phyloP scores from a whole-genome alignment of 2,329 filamentous ascomycete species.

The Exserohilum turcica region DNA sequence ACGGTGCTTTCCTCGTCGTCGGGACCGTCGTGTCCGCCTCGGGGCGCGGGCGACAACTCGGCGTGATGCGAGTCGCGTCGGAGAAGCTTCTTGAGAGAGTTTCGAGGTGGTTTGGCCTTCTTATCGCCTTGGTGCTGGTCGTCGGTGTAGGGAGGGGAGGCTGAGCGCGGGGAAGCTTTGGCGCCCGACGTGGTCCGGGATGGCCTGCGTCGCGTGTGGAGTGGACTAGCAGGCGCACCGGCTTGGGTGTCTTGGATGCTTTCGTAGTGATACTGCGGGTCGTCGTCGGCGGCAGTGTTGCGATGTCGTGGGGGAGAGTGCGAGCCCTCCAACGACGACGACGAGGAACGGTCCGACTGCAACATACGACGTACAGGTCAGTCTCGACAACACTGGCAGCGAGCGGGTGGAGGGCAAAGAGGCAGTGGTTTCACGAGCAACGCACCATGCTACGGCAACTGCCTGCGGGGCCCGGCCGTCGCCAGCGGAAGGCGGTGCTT shows the following conservation, averaged over 20 bases:
- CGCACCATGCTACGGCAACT: slow-evolving; percentile 48
- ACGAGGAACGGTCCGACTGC: slow-evolving; percentile 39
- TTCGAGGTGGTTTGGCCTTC: slow-evolving; percentile 26
- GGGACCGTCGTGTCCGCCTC: slow-evolving; percentile 19
- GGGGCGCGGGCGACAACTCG: slow-evolving; percentile 17
- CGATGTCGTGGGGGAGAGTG: slow-evolving; percentile 26
- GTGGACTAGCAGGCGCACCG: slow-evolving; percentile 12
- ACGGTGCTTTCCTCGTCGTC: slow-evolving; percentile 26
- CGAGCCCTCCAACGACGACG: slow-evolving; percentile 29
- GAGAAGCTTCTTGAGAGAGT: slow-evolving; percentile 27
- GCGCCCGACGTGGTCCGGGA: slow-evolving; percentile 28
- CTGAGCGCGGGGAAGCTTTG: slow-evolving; percentile 25
- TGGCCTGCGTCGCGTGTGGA: slow-evolving; percentile 32
- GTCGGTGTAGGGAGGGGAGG: slow-evolving; percentile 28
- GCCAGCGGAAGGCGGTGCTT: slow-evolving; percentile 33
- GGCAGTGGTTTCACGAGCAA: slow-evolving; percentile 34
- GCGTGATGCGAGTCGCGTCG: slow-evolving; percentile 25
- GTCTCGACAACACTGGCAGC: slow-evolving; percentile 19
- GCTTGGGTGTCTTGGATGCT: slow-evolving; percentile 16
- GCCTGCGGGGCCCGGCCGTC: slow-evolving; percentile 27
- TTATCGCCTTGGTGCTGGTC: slow-evolving; percentile 29
- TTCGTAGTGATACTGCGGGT: slow-evolving; percentile 21
- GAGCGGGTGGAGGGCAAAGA: slow-evolving; percentile 8
- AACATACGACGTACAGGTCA: slow-evolving; percentile 26
- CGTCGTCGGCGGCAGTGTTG: slow-evolving; percentile 22